Conservation (phyloP, 2,329 filamentous ascomycete species). For the Onygena corvina region DNA sequence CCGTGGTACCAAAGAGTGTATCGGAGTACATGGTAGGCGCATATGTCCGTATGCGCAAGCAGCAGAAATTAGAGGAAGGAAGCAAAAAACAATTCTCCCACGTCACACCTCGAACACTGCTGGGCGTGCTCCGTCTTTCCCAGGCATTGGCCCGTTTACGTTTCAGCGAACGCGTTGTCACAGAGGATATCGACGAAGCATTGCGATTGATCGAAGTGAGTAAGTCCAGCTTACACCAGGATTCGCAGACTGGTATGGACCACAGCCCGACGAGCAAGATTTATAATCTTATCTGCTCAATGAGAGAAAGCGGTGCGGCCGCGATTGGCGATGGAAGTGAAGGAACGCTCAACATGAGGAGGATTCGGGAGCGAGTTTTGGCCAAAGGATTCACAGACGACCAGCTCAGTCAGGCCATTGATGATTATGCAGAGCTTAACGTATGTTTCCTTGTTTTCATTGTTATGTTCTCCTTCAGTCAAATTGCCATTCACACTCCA, state of each 20-base stretch:
- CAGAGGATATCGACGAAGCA: conserved; percentile 92
- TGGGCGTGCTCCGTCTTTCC: conserved; percentile 83
- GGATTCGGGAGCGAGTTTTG: conserved; percentile 80
- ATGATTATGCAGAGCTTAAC: conserved; percentile 78
- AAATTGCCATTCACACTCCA: neutral
- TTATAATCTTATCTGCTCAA: conserved; percentile 81
- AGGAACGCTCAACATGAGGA: conserved; percentile 71
- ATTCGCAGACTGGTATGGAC: conserved; percentile 51
- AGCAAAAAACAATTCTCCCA: conserved; percentile 87
- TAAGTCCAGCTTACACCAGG: conserved; percentile 76
- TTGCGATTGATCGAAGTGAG: conserved; percentile 82
- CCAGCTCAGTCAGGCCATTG: conserved; percentile 73
- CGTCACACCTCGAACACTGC: conserved; percentile 82
- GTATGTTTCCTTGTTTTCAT: conserved; percentile 49
- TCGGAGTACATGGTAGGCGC: conserved; percentile 96
- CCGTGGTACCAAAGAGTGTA: conserved; percentile 69
- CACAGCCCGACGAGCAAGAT: conserved; percentile 79
- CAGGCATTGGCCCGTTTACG: conserved; percentile 87
- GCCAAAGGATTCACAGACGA: conserved; percentile 95
- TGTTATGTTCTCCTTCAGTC: neutral
- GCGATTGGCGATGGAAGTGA: conserved; percentile 61
- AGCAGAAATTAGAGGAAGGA: conserved; percentile 82
- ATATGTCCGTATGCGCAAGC: conserved; percentile 86
- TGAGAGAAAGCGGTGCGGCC: conserved; percentile 73
- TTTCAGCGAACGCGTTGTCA: conserved; percentile 72